phyloP scores from a whole-genome alignment of 805 yeast genomes.

The Brettanomyces sp. region DNA sequence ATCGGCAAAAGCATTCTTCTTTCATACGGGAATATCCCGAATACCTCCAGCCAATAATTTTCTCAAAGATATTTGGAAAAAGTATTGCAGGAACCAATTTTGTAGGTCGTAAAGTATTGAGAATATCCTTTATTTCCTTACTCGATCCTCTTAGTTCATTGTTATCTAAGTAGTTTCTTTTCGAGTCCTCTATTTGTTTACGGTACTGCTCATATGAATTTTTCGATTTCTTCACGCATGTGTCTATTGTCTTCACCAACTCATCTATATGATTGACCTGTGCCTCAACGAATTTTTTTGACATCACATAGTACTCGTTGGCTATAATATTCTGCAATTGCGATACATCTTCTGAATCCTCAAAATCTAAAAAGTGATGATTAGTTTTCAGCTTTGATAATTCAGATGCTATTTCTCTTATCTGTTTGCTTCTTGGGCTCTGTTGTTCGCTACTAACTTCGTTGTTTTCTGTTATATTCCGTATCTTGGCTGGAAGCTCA shows the following conservation, averaged over 20 bases:
- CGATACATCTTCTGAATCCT: slow-evolving; percentile 9
- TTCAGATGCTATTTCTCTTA: not conserved
- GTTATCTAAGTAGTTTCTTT: not conserved
- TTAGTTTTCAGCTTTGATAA: not conserved
- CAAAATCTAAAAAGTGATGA: slow-evolving; percentile 6
- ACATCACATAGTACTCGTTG: slow-evolving; percentile 22
- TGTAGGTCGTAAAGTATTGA: not conserved
- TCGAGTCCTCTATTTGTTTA: slow-evolving; percentile 7
- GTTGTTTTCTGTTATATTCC: not conserved
- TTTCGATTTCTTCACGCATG: slow-evolving; percentile 16
- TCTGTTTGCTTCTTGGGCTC: not conserved
- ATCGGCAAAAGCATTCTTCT: slow-evolving; percentile 3
- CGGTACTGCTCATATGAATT: slow-evolving; percentile 12
- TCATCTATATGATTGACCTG: slow-evolving; percentile 24
- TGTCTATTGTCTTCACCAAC: slow-evolving; percentile 24
- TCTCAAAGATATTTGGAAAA: slow-evolving; percentile 7
- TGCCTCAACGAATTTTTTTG: slow-evolving; percentile 21
- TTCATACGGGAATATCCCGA: not conserved
- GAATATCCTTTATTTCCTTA: not conserved
- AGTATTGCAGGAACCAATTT: not conserved
- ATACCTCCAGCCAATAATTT: not conserved
- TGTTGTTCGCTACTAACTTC: not conserved
- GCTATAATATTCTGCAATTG: slow-evolving; percentile 16
- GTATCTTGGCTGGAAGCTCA: not conserved
- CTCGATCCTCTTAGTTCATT: not conserved